A percentile compares a stretch with the other conserved stretches of the same genome.
Evolutionary conservation across 768 basidiomycete genomes (phyloP).

Genomic region (Lactarius hengduanensis): DNA sequence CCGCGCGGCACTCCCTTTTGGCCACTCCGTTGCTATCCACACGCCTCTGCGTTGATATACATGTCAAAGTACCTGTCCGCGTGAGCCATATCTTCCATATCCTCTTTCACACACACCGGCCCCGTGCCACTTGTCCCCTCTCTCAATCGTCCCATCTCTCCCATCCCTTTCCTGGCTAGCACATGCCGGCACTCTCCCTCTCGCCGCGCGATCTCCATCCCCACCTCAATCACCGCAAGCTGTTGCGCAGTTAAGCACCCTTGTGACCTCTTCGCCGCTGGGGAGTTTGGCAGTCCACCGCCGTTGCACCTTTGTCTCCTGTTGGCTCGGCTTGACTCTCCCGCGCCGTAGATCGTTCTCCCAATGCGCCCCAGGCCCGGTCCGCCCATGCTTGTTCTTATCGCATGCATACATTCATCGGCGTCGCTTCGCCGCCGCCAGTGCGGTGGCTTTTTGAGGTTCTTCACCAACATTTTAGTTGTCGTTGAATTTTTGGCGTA

Average conservation of each 20-base stretch:
- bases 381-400: slow-evolving; percentile 5
- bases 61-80: slow-evolving; percentile 41
- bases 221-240: slow-evolving; percentile 14
- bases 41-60: slow-evolving; percentile 43
- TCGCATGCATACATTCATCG: slow-evolving; percentile 20
- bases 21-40: slow-evolving; percentile 7
- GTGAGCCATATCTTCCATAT: slow-evolving; percentile 23
- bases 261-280: slow-evolving; percentile 9
- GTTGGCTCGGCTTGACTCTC: slow-evolving; percentile 3
- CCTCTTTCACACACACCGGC: slow-evolving; percentile 11
- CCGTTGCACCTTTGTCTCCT: slow-evolving; percentile 11
- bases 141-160: not conserved
- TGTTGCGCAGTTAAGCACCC: slow-evolving; percentile 11
- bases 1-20: slow-evolving; percentile 12
- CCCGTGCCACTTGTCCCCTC: not conserved
- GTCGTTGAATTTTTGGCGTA: slow-evolving; percentile 15
- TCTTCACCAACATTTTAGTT: slow-evolving; percentile 12
- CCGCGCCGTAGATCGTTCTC: slow-evolving; percentile 28
- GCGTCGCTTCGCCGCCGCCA: slow-evolving; percentile 22
- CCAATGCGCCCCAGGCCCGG: slow-evolving; percentile 16
- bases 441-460: slow-evolving; percentile 14
- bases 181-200: not conserved
- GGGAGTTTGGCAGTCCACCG: not conserved
- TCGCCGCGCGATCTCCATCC: slow-evolving; percentile 17
- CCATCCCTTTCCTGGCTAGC: slow-evolving; percentile 3